These are phyloP conservation scores for Puccinia hordei DNA, from an alignment of 1,284 basidiomycete species.

Conservation along the genomic window DNA sequence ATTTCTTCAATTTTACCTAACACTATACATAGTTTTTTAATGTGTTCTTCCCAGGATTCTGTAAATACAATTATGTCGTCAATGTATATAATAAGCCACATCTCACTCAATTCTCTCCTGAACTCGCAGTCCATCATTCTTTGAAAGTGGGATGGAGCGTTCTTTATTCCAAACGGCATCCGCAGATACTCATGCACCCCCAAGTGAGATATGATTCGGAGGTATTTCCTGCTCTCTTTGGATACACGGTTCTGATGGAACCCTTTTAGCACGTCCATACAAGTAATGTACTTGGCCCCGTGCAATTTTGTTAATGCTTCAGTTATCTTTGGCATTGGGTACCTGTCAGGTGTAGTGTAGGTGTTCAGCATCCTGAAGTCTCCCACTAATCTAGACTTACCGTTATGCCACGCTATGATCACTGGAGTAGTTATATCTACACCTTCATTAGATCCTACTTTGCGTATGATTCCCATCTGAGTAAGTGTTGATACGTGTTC, in stretches of 20 bases:
- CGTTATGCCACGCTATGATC: neutral
- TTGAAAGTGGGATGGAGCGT: slow-evolving; percentile 17
- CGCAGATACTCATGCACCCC: slow-evolving; percentile 16
- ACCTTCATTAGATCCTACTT: slow-evolving; percentile 3
- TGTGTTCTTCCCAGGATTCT: neutral
- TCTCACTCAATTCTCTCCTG: neutral
- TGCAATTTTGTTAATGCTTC: neutral
- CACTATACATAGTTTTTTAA: neutral
- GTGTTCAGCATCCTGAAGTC: too few species aligned
- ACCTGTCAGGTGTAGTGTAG: too few species aligned
- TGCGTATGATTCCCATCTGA: neutral
- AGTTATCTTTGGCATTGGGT: too few species aligned
- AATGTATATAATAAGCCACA: neutral
- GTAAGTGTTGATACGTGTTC: neutral
- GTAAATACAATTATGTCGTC: slow-evolving; percentile 21
- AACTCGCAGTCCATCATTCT: neutral
- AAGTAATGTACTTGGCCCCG: neutral
- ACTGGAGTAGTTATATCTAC: slow-evolving; percentile 19
- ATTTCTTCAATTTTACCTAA: neutral
- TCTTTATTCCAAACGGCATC: slow-evolving; percentile 32
- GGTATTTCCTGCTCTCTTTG: neutral
- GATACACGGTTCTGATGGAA: slow-evolving; percentile 20
- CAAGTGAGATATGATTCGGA: neutral
- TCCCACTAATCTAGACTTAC: too few species aligned
- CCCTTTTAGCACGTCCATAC: slow-evolving; percentile 19